Base-by-base conservation (phyloP, 352 stramenopile genomes). In the Aphanomyces euteiches region DNA sequence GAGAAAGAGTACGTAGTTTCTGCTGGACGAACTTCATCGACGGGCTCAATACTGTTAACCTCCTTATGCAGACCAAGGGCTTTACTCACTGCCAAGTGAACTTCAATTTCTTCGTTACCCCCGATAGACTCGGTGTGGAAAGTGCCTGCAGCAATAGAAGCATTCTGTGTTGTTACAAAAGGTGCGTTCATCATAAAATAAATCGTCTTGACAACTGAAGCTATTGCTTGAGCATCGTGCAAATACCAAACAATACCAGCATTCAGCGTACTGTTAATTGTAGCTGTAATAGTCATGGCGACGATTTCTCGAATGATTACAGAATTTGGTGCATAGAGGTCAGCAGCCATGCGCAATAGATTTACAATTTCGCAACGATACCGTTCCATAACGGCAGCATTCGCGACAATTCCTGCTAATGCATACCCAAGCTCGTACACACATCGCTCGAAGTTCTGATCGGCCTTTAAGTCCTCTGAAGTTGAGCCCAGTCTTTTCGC, bases 241-340 rank as follows among this genome's bases (percentile, higher is more conserved):
- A 93, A 71, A 56, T 93, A 92, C 85, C 84, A 93, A 6, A 89
- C 80, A 0, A 91, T 66, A 3, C 75, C 84, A 7, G 85, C 80
- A 56, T 83, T 93, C 65, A 93, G 89, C 50, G 83, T 89, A 47
- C 78, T 80, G 5, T 28, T n/a, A 17, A 37, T n/a, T 37, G 54
- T 37, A n/a, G 19, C 65, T 88, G 79, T 0, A 79, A 66, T 1
- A 90, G 68, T 61, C 0, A 76, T 75, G 3, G 74, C 67, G 8
- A 93, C 61, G 0, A 82, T 79, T 45, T 86, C 84, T 17, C 80
- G 76, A 19, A 92, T 66, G 68, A 83, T 90, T 3, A 75, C n/a
- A 0, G 76, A 74, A 6, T 45, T 69, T 4, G 74, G 50, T 12
- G 85, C 77, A 65, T 90, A 92, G n/a, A 92, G 75, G 57, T 92